Percentiles rank a stretch among this genome's conserved stretches.
phyloP scores from a whole-genome alignment of 2,329 filamentous ascomycete genomes.

The Fusarium heterosporum region DNA sequence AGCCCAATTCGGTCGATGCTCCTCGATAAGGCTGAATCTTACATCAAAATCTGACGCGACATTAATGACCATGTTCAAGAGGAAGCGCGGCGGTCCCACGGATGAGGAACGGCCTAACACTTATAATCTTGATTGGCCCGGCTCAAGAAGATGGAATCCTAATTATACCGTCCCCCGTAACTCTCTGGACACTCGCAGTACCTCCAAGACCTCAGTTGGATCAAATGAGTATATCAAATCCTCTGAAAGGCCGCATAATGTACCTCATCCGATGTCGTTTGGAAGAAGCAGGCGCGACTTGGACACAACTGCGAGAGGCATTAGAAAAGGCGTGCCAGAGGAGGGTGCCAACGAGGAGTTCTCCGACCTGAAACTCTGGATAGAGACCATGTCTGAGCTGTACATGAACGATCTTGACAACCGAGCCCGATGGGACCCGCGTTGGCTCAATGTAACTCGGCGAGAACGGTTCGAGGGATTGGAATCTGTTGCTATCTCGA shows the following conservation, averaged over 20 bases:
- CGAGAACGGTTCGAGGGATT: constrained; percentile 23
- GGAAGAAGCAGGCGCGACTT: constrained; percentile 33
- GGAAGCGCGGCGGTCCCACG: constrained; percentile 1
- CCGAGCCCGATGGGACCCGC: constrained; percentile 14
- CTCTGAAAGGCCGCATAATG: background rate
- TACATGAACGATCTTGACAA: constrained; percentile 48
- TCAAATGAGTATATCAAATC: background rate
- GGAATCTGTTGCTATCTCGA: constrained; percentile 10
- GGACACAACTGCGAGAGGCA: constrained; percentile 17
- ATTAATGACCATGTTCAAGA: constrained; percentile 25
- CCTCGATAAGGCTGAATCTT: constrained; percentile 11
- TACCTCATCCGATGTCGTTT: constrained; percentile 19
- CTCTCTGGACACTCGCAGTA: constrained; percentile 3
- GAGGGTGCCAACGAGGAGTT: constrained; percentile 29
- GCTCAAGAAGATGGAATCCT: constrained; percentile 46
- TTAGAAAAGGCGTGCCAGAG: background rate
- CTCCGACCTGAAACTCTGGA: constrained; percentile 45
- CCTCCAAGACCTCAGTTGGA: constrained; percentile 29
- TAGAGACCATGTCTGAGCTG: constrained; percentile 47
- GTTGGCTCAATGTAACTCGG: constrained; percentile 21
- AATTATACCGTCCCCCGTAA: constrained; percentile 39
- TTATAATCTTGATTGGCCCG: constrained; percentile 39
- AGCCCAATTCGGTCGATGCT: background rate
- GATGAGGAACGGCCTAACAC: constrained; percentile 22
- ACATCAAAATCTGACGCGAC: background rate